These are phyloP conservation scores for Lasiodiplodia gonubiensis DNA, from an alignment of 2,329 filamentous ascomycete genomes.

Conservation along the genomic window DNA sequence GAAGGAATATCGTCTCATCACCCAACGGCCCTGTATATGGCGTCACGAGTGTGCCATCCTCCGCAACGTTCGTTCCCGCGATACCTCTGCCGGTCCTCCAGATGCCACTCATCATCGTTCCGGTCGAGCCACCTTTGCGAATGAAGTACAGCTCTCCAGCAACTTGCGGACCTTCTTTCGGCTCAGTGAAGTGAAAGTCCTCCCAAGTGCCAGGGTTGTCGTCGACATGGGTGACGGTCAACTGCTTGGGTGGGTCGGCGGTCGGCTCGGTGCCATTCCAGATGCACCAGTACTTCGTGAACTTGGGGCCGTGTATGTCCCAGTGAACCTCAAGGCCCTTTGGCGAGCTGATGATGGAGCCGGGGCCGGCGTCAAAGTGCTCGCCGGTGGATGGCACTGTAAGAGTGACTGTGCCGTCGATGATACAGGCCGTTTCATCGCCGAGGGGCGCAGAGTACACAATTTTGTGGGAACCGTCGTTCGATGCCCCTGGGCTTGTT, in stretches of 20 bases:
- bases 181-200: constrained; percentile 22
- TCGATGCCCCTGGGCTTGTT: constrained; percentile 5
- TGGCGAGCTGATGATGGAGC: constrained; percentile 28
- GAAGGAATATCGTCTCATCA: constrained; percentile 28
- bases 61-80: constrained; percentile 17
- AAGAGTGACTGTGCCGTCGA: constrained; percentile 20
- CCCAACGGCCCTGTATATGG: constrained; percentile 27
- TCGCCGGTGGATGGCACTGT: constrained; percentile 1
- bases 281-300: constrained; percentile 29
- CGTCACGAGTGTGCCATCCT: constrained; percentile 23
- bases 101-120: constrained; percentile 18
- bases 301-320: constrained; percentile 22
- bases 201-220: constrained; percentile 10
- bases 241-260: neutral
- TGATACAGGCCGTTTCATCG: constrained; percentile 21
- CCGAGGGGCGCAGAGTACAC: constrained; percentile 17
- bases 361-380: constrained; percentile 21
- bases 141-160: constrained; percentile 23
- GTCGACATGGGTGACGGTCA: constrained; percentile 8
- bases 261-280: constrained; percentile 9
- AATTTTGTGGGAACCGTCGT: constrained; percentile 11
- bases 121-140: constrained; percentile 9
- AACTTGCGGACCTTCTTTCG: constrained; percentile 10
- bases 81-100: constrained; percentile 29
- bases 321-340: constrained; percentile 28